These are phyloP conservation scores for Diaporthe citriasiana DNA, from an alignment of 2,329 filamentous ascomycete species.

Conservation along the genomic window DNA sequence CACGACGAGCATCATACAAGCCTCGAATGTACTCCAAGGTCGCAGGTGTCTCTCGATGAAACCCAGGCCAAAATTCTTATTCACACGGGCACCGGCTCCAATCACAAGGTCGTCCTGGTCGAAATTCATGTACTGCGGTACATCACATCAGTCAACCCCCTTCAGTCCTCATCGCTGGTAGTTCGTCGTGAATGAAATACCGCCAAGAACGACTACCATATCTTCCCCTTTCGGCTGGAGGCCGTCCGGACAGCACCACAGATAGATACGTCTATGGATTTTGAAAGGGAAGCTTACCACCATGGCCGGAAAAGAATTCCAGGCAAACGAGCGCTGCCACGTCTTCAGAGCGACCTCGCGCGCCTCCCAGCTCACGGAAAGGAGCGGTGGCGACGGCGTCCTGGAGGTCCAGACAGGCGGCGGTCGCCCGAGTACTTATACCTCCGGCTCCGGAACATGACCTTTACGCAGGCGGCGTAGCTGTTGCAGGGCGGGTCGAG, in stretches of 20 bases:
- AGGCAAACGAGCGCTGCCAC: not conserved
- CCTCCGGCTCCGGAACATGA: fast-evolving
- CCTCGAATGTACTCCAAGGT: not conserved
- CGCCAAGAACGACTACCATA: not conserved
- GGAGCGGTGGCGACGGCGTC: not conserved
- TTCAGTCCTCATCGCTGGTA: not conserved
- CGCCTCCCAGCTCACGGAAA: constrained; percentile 12
- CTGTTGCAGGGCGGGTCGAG: not conserved
- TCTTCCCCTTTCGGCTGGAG: not conserved
- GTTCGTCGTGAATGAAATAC: not conserved
- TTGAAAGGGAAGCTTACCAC: not conserved
- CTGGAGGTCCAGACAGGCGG: not conserved
- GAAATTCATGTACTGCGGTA: constrained; percentile 24
- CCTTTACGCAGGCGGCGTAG: not conserved
- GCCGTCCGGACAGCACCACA: too few species aligned
- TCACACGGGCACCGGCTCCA: not conserved
- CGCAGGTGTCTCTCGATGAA: too few species aligned
- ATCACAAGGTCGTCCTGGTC: constrained; percentile 25
- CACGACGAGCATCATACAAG: not conserved
- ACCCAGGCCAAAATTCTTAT: not conserved
- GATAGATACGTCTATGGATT: not conserved
- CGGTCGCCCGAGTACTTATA: not conserved
- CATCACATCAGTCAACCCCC: not conserved
- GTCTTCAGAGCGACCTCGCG: constrained; percentile 3
- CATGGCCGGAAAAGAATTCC: fast-evolving